phyloP scores from a whole-genome alignment of 768 basidiomycete genomes.

The Mrakia blollopis region DNA sequence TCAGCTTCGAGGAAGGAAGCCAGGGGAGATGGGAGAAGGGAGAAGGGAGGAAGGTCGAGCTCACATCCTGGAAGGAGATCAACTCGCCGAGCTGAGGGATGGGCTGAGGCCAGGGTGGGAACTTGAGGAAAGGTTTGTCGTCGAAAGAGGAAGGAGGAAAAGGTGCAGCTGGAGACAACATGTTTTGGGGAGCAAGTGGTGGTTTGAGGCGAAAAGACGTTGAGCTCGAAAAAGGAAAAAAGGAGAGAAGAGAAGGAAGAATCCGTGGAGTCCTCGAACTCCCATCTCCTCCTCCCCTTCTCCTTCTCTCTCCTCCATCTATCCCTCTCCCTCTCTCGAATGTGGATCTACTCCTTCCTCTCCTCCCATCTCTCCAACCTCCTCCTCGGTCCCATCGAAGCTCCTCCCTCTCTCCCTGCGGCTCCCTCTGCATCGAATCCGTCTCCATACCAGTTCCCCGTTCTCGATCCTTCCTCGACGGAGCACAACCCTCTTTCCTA shows the following conservation, averaged over 20 bases:
- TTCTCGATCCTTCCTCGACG: background rate
- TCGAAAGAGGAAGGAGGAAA: background rate
- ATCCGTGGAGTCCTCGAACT: background rate
- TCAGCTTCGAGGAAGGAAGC: background rate
- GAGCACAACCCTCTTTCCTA: background rate
- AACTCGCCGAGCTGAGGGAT: conserved; percentile 5
- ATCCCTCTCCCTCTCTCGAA: background rate
- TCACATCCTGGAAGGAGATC: background rate
- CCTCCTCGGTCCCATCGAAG: background rate
- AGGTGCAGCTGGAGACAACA: background rate
- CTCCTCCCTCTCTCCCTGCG: background rate
- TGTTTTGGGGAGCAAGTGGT: background rate
- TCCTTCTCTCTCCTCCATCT: no score
- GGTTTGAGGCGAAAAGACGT: background rate
- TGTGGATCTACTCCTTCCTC: conserved; percentile 11
- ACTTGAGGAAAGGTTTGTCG: background rate
- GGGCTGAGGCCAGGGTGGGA: background rate
- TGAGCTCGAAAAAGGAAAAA: background rate
- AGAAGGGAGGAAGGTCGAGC: background rate
- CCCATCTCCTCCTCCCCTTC: background rate
- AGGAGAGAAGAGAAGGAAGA: background rate
- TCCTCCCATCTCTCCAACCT: background rate
- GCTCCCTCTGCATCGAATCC: background rate
- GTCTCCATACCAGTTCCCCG: background rate
- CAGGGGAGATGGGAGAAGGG: background rate